Evolutionary conservation across 169 alveolate species (phyloP).

Genomic region (Plasmodium knowlesi): DNA sequence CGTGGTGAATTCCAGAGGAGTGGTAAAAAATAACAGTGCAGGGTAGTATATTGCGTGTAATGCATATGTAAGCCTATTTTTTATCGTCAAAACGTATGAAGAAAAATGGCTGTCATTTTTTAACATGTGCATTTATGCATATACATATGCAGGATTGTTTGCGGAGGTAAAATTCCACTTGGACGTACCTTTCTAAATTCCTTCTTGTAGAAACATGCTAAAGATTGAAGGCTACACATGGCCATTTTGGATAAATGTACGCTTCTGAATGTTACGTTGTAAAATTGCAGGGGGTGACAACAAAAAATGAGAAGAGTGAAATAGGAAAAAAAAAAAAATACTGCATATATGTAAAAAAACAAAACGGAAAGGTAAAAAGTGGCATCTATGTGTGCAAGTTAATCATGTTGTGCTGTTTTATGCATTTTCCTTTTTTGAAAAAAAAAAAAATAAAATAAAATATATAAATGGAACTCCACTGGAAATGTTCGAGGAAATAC

Average conservation of each 20-base stretch:
- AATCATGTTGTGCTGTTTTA: constrained; percentile 13
- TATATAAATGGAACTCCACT: constrained; percentile 6
- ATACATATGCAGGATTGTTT: background rate
- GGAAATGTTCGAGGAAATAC: background rate
- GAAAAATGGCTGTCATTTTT: background rate
- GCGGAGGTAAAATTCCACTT: background rate
- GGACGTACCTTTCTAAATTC: background rate
- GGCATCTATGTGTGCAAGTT: constrained; percentile 32
- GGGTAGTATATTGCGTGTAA: background rate
- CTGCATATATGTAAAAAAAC: background rate
- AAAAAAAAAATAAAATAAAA: constrained; percentile 13
- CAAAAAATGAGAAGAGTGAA: background rate
- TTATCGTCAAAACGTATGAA: background rate
- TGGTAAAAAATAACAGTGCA: background rate
- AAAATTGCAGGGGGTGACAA: background rate
- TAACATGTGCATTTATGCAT: background rate
- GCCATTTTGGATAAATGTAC: background rate
- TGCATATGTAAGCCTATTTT: background rate
- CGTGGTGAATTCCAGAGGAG: background rate
- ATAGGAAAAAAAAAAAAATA: background rate
- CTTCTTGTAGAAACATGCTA: background rate
- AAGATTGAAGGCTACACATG: background rate
- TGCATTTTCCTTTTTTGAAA: background rate
- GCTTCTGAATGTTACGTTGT: background rate
- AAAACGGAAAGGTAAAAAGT: background rate